A percentile compares a stretch with the other conserved stretches of the same genome.
Evolutionary conservation across 257 asterid genomes (phyloP).

Genomic region (Parsonsia alboflavescens): DNA sequence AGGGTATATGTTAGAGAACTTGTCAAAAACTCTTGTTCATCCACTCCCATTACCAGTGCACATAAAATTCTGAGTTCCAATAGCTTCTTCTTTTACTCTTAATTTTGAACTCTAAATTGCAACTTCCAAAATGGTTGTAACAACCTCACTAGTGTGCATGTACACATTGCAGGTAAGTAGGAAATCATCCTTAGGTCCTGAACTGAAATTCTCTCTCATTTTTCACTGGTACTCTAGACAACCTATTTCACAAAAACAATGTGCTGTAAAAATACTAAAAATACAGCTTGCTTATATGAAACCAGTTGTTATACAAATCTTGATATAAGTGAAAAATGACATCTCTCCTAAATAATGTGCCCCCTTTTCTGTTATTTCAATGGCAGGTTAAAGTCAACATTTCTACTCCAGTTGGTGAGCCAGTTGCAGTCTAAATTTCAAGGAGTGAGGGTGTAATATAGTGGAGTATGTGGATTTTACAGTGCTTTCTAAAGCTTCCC

Average conservation of each 20-base stretch:
- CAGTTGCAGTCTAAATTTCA: slow-evolving; percentile 53
- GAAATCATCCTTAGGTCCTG: slow-evolving; percentile 56
- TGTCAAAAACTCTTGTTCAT: background rate
- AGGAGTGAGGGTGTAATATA: slow-evolving; percentile 13
- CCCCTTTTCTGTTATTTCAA: slow-evolving; percentile 8
- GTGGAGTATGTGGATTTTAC: slow-evolving; percentile 7
- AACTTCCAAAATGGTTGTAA: slow-evolving; percentile 17
- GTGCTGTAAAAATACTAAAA: slow-evolving; percentile 19
- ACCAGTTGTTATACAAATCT: background rate
- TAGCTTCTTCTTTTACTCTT: background rate
- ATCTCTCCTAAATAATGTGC: background rate
- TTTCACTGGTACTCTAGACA: slow-evolving; percentile 56
- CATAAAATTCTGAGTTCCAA: background rate
- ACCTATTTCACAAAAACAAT: slow-evolving; percentile 20
- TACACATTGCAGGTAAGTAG: slow-evolving; percentile 39
- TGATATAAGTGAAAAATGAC: background rate
- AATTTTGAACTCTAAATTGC: slow-evolving; percentile 4
- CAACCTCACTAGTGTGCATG: slow-evolving; percentile 29
- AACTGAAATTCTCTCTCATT: slow-evolving; percentile 57
- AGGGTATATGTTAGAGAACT: background rate
- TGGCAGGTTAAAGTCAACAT: slow-evolving; percentile 62
- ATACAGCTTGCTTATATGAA: slow-evolving; percentile 5
- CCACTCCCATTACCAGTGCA: background rate
- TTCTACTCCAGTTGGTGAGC: slow-evolving; percentile 55
- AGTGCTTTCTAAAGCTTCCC: slow-evolving; percentile 5